phyloP scores from a whole-genome alignment of 257 asterid genomes.

The Scutellaria minor region DNA sequence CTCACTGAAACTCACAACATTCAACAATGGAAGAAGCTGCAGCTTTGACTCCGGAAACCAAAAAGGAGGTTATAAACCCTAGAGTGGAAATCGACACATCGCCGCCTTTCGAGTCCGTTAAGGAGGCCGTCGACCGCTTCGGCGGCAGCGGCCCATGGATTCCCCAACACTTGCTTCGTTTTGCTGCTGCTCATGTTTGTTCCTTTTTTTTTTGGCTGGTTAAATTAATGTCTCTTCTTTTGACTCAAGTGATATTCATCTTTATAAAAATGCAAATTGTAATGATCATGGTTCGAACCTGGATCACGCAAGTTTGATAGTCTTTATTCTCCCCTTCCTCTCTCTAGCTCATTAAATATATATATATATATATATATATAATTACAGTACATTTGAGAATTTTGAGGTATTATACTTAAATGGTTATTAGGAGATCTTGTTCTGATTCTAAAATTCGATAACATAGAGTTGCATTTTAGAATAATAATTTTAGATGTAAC shows the following conservation, averaged over 20 bases:
- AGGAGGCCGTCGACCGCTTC: constrained; percentile 89
- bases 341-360: no score
- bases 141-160: constrained; percentile 92
- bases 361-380: neutral
- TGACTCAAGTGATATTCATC: no score
- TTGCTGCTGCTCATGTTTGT: constrained; percentile 54
- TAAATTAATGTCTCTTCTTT: no score
- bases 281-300: no score
- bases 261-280: no score
- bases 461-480: no score
- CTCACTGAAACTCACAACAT: constrained; percentile 25
- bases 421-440: neutral
- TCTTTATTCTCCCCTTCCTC: no score
- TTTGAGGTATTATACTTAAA: neutral
- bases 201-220: neutral
- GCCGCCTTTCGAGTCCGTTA: constrained; percentile 90
- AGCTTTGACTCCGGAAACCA: constrained; percentile 43
- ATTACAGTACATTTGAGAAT: neutral
- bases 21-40: constrained; percentile 49
- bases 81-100: constrained; percentile 88
- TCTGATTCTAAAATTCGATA: no score
- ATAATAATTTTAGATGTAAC: neutral
- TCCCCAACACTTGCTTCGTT: constrained; percentile 66
- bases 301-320: no score
- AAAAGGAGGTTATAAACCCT: constrained; percentile 55